These are phyloP conservation scores for Kurtzmaniella cleridarum DNA, from an alignment of 805 yeast genomes.

Conservation along the genomic window DNA sequence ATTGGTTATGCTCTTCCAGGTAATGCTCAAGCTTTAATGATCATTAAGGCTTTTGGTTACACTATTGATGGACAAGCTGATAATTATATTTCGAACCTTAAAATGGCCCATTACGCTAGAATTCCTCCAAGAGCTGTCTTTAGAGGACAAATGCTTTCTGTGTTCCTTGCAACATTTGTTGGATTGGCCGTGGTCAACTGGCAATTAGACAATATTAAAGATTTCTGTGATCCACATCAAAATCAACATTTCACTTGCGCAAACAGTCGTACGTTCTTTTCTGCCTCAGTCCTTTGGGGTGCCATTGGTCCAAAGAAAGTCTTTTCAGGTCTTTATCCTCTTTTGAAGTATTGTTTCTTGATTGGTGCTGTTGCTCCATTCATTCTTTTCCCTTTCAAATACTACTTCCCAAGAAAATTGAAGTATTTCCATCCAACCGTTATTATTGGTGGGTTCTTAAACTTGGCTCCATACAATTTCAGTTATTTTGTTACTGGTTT, in stretches of 20 bases:
- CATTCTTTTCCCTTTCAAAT: slow-evolving; percentile 2
- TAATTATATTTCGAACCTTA: slow-evolving; percentile 49
- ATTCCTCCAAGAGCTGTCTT: slow-evolving; percentile 57
- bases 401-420: slow-evolving; percentile 1
- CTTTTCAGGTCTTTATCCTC: slow-evolving; percentile 26
- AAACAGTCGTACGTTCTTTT: slow-evolving; percentile 32
- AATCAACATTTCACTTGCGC: slow-evolving; percentile 39
- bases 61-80: slow-evolving; percentile 55
- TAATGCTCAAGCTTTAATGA: slow-evolving; percentile 32
- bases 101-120: slow-evolving; percentile 58
- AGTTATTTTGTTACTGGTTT: slow-evolving; percentile 25
- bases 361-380: slow-evolving; percentile 15
- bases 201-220: slow-evolving; percentile 24
- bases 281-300: slow-evolving; percentile 63
- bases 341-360: slow-evolving; percentile 28
- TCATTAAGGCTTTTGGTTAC: slow-evolving; percentile 56
- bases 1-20: slow-evolving; percentile 35
- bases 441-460: slow-evolving; percentile 26
- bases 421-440: slow-evolving; percentile 30
- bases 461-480: slow-evolving; percentile 30
- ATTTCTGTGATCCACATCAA: slow-evolving; percentile 38
- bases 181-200: slow-evolving; percentile 23
- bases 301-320: slow-evolving; percentile 46
- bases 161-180: slow-evolving; percentile 18
- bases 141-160: slow-evolving; percentile 27